A percentile compares a stretch with the other conserved stretches of the same genome.
phyloP scores from a whole-genome alignment of 768 basidiomycete species.

The Hygrocybe coccinea region DNA sequence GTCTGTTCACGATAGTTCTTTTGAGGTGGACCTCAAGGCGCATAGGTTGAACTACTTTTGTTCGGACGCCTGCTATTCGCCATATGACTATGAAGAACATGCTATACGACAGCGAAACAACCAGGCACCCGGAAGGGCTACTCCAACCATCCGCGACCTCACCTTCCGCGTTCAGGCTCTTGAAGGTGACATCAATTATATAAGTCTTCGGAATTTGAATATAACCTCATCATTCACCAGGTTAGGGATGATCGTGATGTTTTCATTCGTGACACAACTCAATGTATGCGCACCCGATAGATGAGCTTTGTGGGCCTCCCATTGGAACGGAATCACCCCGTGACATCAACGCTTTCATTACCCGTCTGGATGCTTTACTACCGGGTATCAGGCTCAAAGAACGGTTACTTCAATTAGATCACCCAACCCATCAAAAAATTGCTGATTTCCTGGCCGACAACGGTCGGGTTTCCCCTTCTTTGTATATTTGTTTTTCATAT shows the following conservation, averaged over 20 bases:
- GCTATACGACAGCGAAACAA: neutral
- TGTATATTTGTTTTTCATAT: neutral
- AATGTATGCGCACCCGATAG: constrained; percentile 24
- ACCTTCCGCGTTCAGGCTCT: constrained; percentile 24
- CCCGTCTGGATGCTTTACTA: constrained; percentile 38
- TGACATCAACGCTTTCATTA: constrained; percentile 32
- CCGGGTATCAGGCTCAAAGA: constrained; percentile 48
- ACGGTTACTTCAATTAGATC: constrained; percentile 30
- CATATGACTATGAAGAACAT: neutral
- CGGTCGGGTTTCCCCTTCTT: constrained; percentile 23
- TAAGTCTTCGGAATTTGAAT: no score
- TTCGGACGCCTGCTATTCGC: constrained; percentile 5
- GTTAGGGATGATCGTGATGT: neutral
- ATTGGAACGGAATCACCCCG: constrained; percentile 40
- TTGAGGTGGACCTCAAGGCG: constrained; percentile 38
- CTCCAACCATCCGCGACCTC: constrained; percentile 11
- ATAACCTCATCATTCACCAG: no score
- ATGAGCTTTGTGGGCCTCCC: constrained; percentile 38
- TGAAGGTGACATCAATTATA: constrained; percentile 25
- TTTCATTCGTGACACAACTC: neutral
- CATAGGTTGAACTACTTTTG: constrained; percentile 29
- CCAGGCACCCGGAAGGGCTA: neutral
- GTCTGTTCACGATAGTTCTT: constrained; percentile 42
- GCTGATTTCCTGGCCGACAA: constrained; percentile 36
- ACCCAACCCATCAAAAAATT: constrained; percentile 40